Conservation (phyloP, 2,329 filamentous ascomycete species). For the Xylariaceae sp. region DNA sequence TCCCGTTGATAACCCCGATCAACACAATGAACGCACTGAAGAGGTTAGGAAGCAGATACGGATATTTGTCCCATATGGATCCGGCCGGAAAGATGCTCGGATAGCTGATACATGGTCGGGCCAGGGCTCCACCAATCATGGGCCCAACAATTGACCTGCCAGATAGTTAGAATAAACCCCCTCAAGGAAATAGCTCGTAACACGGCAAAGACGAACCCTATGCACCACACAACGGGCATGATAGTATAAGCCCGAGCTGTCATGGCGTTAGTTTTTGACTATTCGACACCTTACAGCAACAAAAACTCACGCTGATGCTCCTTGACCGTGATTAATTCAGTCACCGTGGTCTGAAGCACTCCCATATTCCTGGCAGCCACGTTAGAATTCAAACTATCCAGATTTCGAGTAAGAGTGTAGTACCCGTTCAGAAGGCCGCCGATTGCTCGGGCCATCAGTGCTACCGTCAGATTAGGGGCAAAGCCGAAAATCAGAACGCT, state of each 20-base stretch:
- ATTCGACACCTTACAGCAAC: neutral
- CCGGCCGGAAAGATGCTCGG: constrained; percentile 71
- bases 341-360: constrained; percentile 91
- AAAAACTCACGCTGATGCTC: constrained; percentile 78
- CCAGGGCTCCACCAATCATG: constrained; percentile 86
- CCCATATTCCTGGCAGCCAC: constrained; percentile 75
- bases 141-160: constrained; percentile 85
- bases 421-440: constrained; percentile 93
- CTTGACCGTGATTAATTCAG: constrained; percentile 89
- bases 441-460: constrained; percentile 83
- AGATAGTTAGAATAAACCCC: constrained; percentile 35
- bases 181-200: neutral
- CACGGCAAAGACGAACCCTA: constrained; percentile 63
- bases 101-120: constrained; percentile 82
- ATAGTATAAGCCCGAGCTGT: constrained; percentile 89
- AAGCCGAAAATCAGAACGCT: constrained; percentile 95
- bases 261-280: constrained; percentile 32
- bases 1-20: constrained; percentile 65
- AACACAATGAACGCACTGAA: constrained; percentile 67
- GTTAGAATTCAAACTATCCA: constrained; percentile 30
- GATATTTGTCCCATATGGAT: constrained; percentile 82
- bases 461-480: constrained; percentile 77
- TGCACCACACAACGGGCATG: constrained; percentile 97
- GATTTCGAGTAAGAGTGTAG: constrained; percentile 37
- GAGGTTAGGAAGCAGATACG: constrained; percentile 67